A percentile compares a stretch with the other conserved stretches of the same genome.
Evolutionary conservation across 2,329 filamentous ascomycete genomes (phyloP).

Genomic region (Esteya vermicola): DNA sequence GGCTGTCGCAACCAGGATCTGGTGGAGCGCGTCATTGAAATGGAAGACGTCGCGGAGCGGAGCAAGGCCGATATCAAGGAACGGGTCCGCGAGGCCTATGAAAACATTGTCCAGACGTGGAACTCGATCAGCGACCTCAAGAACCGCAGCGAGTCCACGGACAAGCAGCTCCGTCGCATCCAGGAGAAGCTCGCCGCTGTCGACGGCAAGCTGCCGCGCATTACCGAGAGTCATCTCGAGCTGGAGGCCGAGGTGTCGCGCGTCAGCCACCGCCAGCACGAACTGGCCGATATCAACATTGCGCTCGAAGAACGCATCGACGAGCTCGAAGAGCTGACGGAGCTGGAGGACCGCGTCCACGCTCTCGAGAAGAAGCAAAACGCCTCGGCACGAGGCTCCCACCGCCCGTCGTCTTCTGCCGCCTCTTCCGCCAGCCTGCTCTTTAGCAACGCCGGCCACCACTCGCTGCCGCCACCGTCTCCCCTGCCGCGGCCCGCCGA

Average conservation of each 20-base stretch:
- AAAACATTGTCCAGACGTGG: conserved; percentile 40
- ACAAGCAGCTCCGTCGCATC: conserved; percentile 24
- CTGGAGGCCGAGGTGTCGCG: conserved; percentile 26
- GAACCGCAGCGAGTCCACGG: conserved; percentile 19
- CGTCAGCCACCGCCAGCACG: conserved; percentile 33
- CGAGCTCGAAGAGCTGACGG: conserved; percentile 19
- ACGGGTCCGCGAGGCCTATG: conserved; percentile 40
- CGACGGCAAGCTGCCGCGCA: conserved; percentile 26
- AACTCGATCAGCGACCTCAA: conserved; percentile 32
- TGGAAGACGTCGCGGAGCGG: conserved; percentile 41
- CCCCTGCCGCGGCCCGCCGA: background rate
- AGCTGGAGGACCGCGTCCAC: conserved; percentile 10
- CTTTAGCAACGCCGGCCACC: no score
- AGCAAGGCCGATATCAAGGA: conserved; percentile 34
- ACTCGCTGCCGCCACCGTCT: background rate
- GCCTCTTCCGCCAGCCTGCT: no score
- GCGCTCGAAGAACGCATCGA: conserved; percentile 41
- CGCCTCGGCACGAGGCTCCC: no score
- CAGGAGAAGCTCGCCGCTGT: conserved; percentile 25
- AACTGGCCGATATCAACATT: conserved; percentile 32
- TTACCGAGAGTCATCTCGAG: conserved; percentile 34
- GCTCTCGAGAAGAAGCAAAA: conserved; percentile 4
- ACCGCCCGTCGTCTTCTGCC: no score
- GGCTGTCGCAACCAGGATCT: conserved; percentile 21
- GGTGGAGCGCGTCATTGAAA: conserved; percentile 29